phyloP scores from a whole-genome alignment of 2,329 filamentous ascomycete species.

The Apiospora pterosperma region DNA sequence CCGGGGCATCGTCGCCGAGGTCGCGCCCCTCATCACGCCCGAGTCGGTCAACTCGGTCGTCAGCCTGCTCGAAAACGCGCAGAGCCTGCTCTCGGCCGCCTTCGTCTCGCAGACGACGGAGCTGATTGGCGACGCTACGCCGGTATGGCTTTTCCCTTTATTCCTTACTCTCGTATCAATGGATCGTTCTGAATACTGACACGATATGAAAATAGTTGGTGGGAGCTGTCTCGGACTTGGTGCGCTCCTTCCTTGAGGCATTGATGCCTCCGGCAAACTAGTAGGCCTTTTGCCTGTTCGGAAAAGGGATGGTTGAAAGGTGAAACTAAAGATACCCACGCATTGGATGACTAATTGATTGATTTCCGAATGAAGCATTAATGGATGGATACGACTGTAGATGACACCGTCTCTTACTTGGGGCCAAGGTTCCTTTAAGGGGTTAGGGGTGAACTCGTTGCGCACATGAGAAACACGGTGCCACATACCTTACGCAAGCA shows the following conservation, averaged over 20 bases:
- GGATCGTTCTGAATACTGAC: conserved; percentile 8
- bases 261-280: conserved; percentile 11
- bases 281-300: not conserved
- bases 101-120: conserved; percentile 41
- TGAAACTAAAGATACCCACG: not conserved
- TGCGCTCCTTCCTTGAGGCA: conserved; percentile 25
- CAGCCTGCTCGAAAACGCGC: conserved; percentile 34
- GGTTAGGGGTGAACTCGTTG: too few relatives aligned
- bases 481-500: not conserved
- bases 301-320: too few relatives aligned
- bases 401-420: not conserved
- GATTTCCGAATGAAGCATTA: not conserved
- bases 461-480: not conserved
- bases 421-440: too few relatives aligned
- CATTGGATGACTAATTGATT: not conserved
- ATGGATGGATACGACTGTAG: too few relatives aligned
- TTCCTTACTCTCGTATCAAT: not conserved
- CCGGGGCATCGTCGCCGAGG: conserved; percentile 28
- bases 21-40: conserved; percentile 38
- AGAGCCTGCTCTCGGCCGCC: conserved; percentile 31
- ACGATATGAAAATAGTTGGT: conserved; percentile 16
- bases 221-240: conserved; percentile 25
- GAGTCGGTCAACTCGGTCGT: conserved; percentile 33
- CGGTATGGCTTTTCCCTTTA: conserved; percentile 25
- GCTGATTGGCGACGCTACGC: conserved; percentile 39